phyloP scores from a whole-genome alignment of 176 grass and related monocot species.

The Cenchrus purpureus region DNA sequence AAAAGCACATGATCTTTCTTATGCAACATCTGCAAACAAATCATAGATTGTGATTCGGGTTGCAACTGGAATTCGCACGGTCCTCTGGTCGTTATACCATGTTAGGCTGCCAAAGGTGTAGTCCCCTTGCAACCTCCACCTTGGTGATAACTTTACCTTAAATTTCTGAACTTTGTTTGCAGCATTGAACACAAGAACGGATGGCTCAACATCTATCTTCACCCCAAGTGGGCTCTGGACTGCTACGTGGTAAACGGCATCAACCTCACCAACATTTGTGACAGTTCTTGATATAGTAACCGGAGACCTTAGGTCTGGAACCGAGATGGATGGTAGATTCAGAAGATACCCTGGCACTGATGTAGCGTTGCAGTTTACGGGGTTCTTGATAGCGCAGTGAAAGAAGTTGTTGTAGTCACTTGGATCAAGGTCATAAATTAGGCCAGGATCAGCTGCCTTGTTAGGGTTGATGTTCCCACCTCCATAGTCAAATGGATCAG shows the following conservation, averaged over 20 bases:
- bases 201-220: conserved; percentile 35
- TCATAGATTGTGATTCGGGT: background rate
- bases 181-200: conserved; percentile 21
- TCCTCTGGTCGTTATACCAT: conserved; percentile 5
- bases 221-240: conserved; percentile 31
- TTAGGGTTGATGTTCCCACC: too few relatives aligned
- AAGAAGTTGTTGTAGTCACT: too few relatives aligned
- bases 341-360: background rate
- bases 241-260: conserved; percentile 19
- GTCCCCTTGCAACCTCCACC: conserved; percentile 34
- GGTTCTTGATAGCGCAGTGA: background rate
- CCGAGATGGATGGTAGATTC: background rate
- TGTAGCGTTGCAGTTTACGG: background rate
- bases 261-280: conserved; percentile 24
- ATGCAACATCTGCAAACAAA: conserved; percentile 12
- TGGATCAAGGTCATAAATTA: too few relatives aligned
- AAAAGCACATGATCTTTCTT: background rate
- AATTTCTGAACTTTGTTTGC: conserved; percentile 12
- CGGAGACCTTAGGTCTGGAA: conserved; percentile 13
- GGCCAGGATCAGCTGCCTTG: too few relatives aligned
- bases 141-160: conserved; percentile 29
- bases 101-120: conserved; percentile 45
- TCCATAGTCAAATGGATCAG: too few relatives aligned
- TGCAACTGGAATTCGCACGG: conserved; percentile 35
- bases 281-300: conserved; percentile 19